Conservation (phyloP, 2,329 filamentous ascomycete genomes). For the Exophiala bonariae region DNA sequence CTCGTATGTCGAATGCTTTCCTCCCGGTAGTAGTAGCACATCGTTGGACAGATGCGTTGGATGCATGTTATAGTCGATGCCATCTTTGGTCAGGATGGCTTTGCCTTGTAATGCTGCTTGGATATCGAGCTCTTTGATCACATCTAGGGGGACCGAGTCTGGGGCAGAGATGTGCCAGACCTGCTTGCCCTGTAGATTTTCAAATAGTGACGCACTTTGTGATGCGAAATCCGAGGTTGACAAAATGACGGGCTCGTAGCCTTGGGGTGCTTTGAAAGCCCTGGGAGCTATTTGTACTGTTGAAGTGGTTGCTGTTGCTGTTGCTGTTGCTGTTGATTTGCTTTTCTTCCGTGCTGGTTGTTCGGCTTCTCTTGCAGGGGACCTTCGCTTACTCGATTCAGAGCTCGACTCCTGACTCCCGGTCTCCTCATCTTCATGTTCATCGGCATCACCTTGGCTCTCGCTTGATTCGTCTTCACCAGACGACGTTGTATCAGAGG, state of each 20-base stretch:
- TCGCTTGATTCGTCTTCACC: constrained; percentile 1
- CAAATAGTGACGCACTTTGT: constrained; percentile 11
- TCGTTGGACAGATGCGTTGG: constrained; percentile 29
- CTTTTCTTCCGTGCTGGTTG: constrained; percentile 1
- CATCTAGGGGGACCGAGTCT: constrained; percentile 42
- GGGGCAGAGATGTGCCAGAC: constrained; percentile 51
- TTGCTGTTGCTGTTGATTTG: constrained; percentile 5
- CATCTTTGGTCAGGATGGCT: constrained; percentile 43
- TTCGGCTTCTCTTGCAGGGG: no score
- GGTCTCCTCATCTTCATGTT: constrained; percentile 6
- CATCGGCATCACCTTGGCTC: background rate
- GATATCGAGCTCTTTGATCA: constrained; percentile 46
- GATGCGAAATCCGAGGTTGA: constrained; percentile 18
- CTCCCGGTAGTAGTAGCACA: constrained; percentile 35
- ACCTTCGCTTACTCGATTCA: constrained; percentile 3
- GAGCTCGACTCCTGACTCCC: constrained; percentile 9
- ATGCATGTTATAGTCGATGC: constrained; percentile 33
- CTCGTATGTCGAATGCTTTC: constrained; percentile 27
- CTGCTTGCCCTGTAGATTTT: constrained; percentile 42
- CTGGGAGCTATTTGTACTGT: constrained; percentile 30
- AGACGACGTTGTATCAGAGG: constrained; percentile 1
- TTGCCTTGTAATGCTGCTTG: constrained; percentile 41
- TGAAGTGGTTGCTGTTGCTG: constrained; percentile 5
- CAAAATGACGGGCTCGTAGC: constrained; percentile 37
- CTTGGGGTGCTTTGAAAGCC: constrained; percentile 43